A percentile compares a stretch with the other conserved stretches of the same genome.
Evolutionary conservation across 345 rosid species (phyloP).

Genomic region (Moricandia moricandioides): DNA sequence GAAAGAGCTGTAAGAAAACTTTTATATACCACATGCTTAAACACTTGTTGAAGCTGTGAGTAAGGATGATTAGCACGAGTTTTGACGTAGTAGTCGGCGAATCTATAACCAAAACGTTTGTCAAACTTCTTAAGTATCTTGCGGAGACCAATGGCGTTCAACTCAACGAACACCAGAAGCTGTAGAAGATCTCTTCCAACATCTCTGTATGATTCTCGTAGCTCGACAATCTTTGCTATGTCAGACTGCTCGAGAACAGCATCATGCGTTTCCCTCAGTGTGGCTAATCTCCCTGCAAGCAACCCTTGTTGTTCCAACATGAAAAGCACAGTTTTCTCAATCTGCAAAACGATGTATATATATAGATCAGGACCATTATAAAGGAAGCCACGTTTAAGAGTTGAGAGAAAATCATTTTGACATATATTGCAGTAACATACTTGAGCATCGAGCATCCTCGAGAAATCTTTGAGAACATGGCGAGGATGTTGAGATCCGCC

Average conservation of each 20-base stretch:
- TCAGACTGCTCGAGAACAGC: constrained; percentile 65
- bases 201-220: constrained; percentile 76
- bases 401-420: not conserved
- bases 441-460: not conserved
- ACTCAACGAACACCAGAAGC: constrained; percentile 83
- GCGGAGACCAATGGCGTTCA: constrained; percentile 88
- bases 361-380: not conserved
- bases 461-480: not conserved
- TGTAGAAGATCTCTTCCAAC: constrained; percentile 74
- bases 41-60: constrained; percentile 98
- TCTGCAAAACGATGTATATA: constrained; percentile 46
- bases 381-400: no score
- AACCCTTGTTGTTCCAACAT: constrained; percentile 94
- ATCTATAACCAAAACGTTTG: constrained; percentile 91
- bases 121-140: constrained; percentile 97
- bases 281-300: constrained; percentile 65
- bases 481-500: not conserved
- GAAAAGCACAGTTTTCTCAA: constrained; percentile 92
- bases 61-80: constrained; percentile 98
- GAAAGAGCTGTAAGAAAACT: not conserved
- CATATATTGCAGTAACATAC: not conserved
- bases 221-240: constrained; percentile 54
- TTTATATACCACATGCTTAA: constrained; percentile 92
- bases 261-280: constrained; percentile 66
- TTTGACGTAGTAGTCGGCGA: constrained; percentile 86